These are phyloP conservation scores for Plasmodium gonderi DNA, from an alignment of 169 alveolate genomes.

Conservation along the genomic window DNA sequence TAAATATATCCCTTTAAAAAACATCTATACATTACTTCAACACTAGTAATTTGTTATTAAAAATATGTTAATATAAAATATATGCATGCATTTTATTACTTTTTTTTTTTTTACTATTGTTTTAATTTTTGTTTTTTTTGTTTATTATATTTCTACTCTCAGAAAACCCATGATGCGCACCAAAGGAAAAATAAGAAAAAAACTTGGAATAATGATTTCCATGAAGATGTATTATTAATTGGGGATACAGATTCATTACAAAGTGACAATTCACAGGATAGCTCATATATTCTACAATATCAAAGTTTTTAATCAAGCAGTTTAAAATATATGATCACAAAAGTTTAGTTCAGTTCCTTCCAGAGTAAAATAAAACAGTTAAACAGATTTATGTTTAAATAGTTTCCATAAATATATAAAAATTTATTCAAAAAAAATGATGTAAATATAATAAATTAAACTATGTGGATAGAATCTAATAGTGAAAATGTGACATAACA, in stretches of 20 bases:
- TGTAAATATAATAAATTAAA: too few species aligned
- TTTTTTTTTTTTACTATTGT: background rate
- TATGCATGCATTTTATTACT: background rate
- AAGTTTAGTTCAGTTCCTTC: background rate
- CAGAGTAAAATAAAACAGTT: background rate
- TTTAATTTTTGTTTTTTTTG: too few species aligned
- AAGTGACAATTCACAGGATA: background rate
- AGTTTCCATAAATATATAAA: background rate
- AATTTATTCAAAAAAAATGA: background rate
- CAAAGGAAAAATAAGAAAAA: background rate
- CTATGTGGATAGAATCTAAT: background rate
- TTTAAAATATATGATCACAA: background rate
- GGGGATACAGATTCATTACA: background rate
- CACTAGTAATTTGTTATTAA: background rate
- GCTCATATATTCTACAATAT: background rate
- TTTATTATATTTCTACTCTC: background rate
- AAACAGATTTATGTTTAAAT: background rate
- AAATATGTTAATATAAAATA: background rate
- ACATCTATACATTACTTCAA: background rate
- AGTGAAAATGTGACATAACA: background rate
- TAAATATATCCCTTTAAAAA: background rate
- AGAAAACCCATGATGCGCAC: background rate
- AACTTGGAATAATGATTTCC: background rate
- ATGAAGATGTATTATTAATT: background rate
- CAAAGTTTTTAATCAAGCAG: background rate